These are phyloP conservation scores for Penicillium sp. DNA, from an alignment of 2,329 filamentous ascomycete genomes.

Conservation along the genomic window DNA sequence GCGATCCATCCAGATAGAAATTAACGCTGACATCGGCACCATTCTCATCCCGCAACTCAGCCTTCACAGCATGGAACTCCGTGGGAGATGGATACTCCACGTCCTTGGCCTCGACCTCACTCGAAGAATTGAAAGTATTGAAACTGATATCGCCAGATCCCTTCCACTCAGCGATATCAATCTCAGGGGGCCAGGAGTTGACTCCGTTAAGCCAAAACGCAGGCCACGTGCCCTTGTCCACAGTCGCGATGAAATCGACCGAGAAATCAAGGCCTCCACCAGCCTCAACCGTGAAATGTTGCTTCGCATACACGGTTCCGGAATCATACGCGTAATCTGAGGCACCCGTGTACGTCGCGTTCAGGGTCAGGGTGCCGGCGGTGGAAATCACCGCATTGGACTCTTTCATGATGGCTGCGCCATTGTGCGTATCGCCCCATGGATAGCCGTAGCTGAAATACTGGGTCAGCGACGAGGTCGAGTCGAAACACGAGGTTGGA, in stretches of 20 bases:
- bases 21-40: constrained; percentile 54
- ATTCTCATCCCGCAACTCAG: constrained; percentile 54
- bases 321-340: constrained; percentile 54
- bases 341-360: constrained; percentile 44
- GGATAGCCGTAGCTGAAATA: constrained; percentile 59
- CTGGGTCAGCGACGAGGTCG: constrained; percentile 31
- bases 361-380: constrained; percentile 49
- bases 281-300: constrained; percentile 42
- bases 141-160: constrained; percentile 44
- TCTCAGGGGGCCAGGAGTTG: constrained; percentile 59
- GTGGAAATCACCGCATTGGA: constrained; percentile 48
- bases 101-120: constrained; percentile 49
- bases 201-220: constrained; percentile 61
- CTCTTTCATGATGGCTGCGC: constrained; percentile 55
- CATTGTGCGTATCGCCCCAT: constrained; percentile 61
- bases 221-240: constrained; percentile 54
- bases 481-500: constrained; percentile 32
- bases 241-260: constrained; percentile 43
- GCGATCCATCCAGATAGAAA: constrained; percentile 56
- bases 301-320: constrained; percentile 49
- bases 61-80: constrained; percentile 54
- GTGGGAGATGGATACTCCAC: constrained; percentile 50
- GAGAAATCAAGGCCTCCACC: constrained; percentile 43
- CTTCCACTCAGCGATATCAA: constrained; percentile 64
- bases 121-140: constrained; percentile 41